A percentile compares a stretch with the other conserved stretches of the same genome.
phyloP scores from a whole-genome alignment of 345 rosid genomes.

The Euphorbia peplus region DNA sequence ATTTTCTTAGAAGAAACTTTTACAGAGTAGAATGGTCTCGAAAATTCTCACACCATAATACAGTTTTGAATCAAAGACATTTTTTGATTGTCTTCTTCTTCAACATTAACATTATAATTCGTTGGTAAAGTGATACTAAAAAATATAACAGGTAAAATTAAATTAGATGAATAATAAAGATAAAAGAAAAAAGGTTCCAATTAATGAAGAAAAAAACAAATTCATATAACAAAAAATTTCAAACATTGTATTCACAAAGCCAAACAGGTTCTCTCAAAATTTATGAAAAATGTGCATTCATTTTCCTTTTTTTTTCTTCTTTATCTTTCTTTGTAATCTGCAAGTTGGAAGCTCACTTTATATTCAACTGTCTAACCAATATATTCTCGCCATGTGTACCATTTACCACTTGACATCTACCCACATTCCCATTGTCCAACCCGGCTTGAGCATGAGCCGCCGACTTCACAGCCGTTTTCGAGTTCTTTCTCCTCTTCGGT shows the following conservation, averaged over 20 bases:
- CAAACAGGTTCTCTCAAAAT: not conserved
- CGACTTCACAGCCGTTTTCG: constrained; percentile 27
- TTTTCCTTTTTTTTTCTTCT: not conserved
- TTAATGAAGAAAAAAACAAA: not conserved
- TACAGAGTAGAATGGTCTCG: too few relatives aligned
- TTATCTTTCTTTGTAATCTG: too few relatives aligned
- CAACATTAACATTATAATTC: too few relatives aligned
- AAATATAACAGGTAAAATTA: too few relatives aligned
- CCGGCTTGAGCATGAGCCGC: constrained; percentile 26
- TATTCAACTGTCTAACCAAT: constrained; percentile 28
- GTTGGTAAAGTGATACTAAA: too few relatives aligned
- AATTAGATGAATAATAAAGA: too few relatives aligned
- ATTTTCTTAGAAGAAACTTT: too few relatives aligned
- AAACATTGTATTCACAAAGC: constrained; percentile 22
- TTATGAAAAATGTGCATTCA: not conserved
- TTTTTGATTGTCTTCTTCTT: too few relatives aligned
- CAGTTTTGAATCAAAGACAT: too few relatives aligned
- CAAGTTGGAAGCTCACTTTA: not conserved
- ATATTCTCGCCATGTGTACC: constrained; percentile 35
- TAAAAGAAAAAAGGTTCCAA: not conserved
- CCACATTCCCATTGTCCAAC: constrained; percentile 23
- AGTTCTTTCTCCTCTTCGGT: constrained; percentile 51
- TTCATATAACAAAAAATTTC: not conserved
- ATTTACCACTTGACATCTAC: constrained; percentile 36
- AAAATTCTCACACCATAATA: too few relatives aligned